Conservation (phyloP, 2,329 filamentous ascomycete genomes). For the Huntiella bhutanensis region DNA sequence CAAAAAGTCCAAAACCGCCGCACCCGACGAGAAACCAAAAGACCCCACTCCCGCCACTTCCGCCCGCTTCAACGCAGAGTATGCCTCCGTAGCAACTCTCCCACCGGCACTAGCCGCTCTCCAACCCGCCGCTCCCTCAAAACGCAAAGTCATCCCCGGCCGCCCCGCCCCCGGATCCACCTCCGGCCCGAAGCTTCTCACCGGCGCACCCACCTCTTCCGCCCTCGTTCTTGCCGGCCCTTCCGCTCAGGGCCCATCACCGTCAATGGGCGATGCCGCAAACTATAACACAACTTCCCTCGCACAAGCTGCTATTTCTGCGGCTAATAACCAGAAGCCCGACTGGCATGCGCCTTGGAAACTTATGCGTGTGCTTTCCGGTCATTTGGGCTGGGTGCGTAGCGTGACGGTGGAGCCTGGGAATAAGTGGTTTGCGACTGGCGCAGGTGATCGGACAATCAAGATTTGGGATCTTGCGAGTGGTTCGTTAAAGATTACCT, state of each 20-base stretch:
- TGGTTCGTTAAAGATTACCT: slow-evolving; percentile 62
- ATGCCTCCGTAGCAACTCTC: slow-evolving; percentile 56
- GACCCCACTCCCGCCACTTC: slow-evolving; percentile 16
- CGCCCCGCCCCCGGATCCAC: slow-evolving; percentile 10
- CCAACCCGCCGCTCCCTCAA: slow-evolving; percentile 32
- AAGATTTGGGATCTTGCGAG: slow-evolving; percentile 97
- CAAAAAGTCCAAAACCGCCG: slow-evolving; percentile 14
- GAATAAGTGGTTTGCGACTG: slow-evolving; percentile 95
- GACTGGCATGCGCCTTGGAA: slow-evolving; percentile 99
- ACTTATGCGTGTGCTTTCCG: slow-evolving; percentile 90
- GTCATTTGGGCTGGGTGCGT: slow-evolving; percentile 89
- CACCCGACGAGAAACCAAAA: not conserved
- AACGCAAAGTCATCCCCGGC: slow-evolving; percentile 7
- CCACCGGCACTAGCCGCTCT: slow-evolving; percentile 64
- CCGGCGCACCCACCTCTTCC: slow-evolving; percentile 20
- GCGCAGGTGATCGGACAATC: slow-evolving; percentile 87
- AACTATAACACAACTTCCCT: slow-evolving; percentile 13
- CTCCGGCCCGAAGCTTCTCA: slow-evolving; percentile 19
- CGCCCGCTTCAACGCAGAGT: slow-evolving; percentile 49
- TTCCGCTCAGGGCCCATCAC: not conserved
- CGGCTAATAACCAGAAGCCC: slow-evolving; percentile 39
- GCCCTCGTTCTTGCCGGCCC: slow-evolving; percentile 2
- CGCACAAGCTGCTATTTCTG: slow-evolving; percentile 16
- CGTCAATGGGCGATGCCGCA: not conserved
- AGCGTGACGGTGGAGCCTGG: slow-evolving; percentile 79